Base-by-base conservation (phyloP, 2,329 filamentous ascomycete species). In the Endoconidiophora polonica region DNA sequence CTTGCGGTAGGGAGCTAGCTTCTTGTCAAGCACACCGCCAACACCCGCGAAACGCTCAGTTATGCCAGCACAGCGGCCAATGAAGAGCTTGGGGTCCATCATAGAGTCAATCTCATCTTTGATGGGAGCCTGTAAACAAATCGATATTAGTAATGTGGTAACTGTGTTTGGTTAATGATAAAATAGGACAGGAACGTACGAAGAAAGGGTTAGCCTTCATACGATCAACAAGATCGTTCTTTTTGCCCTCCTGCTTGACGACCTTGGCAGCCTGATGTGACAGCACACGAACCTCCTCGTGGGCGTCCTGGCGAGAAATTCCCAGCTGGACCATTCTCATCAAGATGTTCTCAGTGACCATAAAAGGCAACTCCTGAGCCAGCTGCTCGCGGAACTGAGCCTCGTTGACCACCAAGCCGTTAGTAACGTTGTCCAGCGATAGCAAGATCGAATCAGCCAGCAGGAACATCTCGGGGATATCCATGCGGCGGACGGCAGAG, bases 241-340 rank as follows among this genome's bases (percentile, higher is more conserved):
- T 68, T 42, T 29, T 45, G 33, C 42, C 62, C 57, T 72, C 64
- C 41, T 66, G 58, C 61, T 72, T 71, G 26, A 72, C 69, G 39
- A 81, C 77, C 29, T 72, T 69, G 41, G 72, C 75, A 0, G 86
- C 85, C 65, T 93, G 70, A 66, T 87, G 82, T 2, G 76, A 84
- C 42, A 94, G 72, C 1, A 94, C 83, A 5, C 82, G 81, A 59
- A 94, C 88, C 64, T 90, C 69, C 67, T 94, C 87, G 65, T 94
- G 87, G 1, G 85, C 82, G 22, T 88, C 84, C 62, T 93, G 86
- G 46, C 86, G 70, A 7, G 77, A 83, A 24, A 70, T 73, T 29
- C 84, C 85, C 59, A 79, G 74, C 51, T 77, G 76, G 24, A 81
- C 77, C 50, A 90, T 71, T 57, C 77, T 78, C 84, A 93, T 87